phyloP scores from a whole-genome alignment of 257 asterid species.

The Coffea canephora region DNA sequence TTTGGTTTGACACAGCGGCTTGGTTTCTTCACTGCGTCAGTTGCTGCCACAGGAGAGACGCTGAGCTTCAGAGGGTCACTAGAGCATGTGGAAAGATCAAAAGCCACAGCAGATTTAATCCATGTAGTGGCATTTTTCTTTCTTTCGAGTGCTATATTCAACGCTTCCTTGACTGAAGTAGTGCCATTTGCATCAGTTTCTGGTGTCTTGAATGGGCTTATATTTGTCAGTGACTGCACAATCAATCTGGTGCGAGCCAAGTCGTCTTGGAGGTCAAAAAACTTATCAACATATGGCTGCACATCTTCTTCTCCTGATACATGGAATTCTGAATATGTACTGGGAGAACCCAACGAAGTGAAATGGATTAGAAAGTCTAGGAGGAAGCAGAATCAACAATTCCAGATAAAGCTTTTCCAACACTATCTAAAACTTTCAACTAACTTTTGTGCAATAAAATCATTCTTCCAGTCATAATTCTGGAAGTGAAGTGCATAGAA shows the following conservation, averaged over 20 bases:
- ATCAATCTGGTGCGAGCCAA: conserved; percentile 47
- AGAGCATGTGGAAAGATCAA: conserved; percentile 52
- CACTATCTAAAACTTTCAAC: background rate
- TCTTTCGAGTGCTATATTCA: conserved; percentile 41
- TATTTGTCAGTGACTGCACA: conserved; percentile 47
- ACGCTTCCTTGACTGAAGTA: conserved; percentile 42
- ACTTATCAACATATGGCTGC: conserved; percentile 46
- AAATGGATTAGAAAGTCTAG: background rate
- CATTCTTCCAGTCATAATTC: background rate
- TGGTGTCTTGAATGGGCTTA: conserved; percentile 38
- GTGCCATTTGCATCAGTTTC: conserved; percentile 35
- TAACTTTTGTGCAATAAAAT: background rate
- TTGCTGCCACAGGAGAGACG: conserved; percentile 14
- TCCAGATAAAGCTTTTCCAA: background rate
- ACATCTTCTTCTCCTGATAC: conserved; percentile 51
- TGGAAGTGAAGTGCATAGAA: background rate
- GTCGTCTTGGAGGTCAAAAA: conserved; percentile 51
- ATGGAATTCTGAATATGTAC: conserved; percentile 57
- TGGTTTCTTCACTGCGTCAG: conserved; percentile 23
- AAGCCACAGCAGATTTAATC: conserved; percentile 63
- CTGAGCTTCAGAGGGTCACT: conserved; percentile 13
- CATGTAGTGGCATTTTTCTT: conserved; percentile 55
- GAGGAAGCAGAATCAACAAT: background rate
- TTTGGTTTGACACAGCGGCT: conserved; percentile 26
- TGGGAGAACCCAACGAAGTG: conserved; percentile 25